Base-by-base conservation (phyloP, 1,284 basidiomycete species). In the Entoloma clypeatum region DNA sequence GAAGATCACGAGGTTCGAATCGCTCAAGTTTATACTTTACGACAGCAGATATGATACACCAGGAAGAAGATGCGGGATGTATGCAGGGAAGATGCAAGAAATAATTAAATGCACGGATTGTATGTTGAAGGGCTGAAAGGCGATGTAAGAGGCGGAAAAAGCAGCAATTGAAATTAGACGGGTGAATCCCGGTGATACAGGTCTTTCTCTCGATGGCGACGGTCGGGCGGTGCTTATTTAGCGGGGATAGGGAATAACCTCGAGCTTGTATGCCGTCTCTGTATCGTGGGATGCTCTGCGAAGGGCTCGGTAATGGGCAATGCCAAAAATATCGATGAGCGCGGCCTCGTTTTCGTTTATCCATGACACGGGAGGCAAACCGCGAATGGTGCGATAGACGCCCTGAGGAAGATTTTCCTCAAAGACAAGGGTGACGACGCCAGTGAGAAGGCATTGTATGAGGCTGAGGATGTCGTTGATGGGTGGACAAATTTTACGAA, bases 401-500 rank as follows among this genome's bases (percentile, higher is more conserved):
- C 79, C 82, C 57, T 81, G 68, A 9, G 77, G 74, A 9, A 81
- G 66, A 46, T 74, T 69, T 56, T 88, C 85, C 54, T 87, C 84
- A 55, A 81, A 81, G 49, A 80, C 75, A 46, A 88, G 68, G 38
- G 84, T 83, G 57, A 89, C 74, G 52, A 89, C 67, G 49, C 86
- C 86, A 32, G 86, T 88, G 53, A 89, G 75, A 30, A 89, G 76
- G 57, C 86, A 89, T 55, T 89, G 86, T 27, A 89, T 64, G 47
- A 89, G 72, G 59, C 79, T 75, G 46, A 89, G 69, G 52, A 88
- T 79, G 63, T 88, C 86, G 60, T 75, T 78, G 60, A 89, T 75
- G 36, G 86, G 82, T 28, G 79, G 77, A 41, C 82, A 79, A 55
- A 83, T 79, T 63, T 86, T 83, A 31, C 86, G 75, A 49, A 87